Evolutionary conservation across 2,329 filamentous ascomycete genomes (phyloP), one percentile per base, ranked within the genome.

Genomic region (Penicillium sp.): DNA sequence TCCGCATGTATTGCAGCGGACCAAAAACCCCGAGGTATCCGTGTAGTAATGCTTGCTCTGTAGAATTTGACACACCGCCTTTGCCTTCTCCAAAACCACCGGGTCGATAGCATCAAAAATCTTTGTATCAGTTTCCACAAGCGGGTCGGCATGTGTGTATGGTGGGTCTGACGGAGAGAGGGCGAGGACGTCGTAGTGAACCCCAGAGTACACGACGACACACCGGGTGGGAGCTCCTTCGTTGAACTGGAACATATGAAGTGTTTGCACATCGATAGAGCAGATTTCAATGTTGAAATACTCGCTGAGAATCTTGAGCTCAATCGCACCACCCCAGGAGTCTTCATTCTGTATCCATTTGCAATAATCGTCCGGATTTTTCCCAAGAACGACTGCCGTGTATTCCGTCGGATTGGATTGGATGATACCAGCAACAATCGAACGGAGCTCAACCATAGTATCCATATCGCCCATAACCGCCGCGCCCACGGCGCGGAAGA

Each of bases 181-280:
- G 1, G 89, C 91, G 53, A 97, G 87, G 6, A 90, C 87, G 71
- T 97, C 93, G 73, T 97, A 97, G 70, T 97, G 92, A 44, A 97
- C 94, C 2, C 91, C 91, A 0, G 89, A 93, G 73, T 96, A 97
- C 0, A 96, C 86, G 20, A 97, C 77, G 21, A 96, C 85, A 65
- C 90, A 92, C 6, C 90, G 81, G 33, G 81, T 83, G 27, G 76
- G 70, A 46, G 83, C 83, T 1, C 85, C 84, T 66, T 94, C 89
- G 59, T 95, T 95, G 73, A 93, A 95, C 4, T 83, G 83, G 63
- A 91, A 87, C 5, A 90, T 78, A 10, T 84, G 75, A 10, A 85
- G 70, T 32, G 84, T 82, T 62, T 87, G 80, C 2, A 96, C 90
- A 68, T 96, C 91, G 58, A 93, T 87, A 32, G 88, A 89, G 70